Conservation (phyloP, 2,329 filamentous ascomycete genomes). For the Zymoseptoria pseudotritici region DNA sequence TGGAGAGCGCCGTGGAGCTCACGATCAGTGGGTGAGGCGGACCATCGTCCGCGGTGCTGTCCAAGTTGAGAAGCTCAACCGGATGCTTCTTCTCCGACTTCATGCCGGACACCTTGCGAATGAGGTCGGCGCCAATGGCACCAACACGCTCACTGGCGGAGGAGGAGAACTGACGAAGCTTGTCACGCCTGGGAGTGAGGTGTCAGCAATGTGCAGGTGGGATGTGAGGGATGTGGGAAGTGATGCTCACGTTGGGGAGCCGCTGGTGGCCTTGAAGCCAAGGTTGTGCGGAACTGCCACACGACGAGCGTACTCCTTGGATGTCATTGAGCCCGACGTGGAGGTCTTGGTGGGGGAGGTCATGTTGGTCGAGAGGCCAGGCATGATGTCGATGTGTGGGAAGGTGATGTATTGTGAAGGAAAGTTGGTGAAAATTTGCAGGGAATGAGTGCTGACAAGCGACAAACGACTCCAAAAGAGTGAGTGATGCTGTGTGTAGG, state of each 20-base stretch:
- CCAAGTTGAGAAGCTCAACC: constrained; percentile 5
- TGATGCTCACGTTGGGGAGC: neutral
- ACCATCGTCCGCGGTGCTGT: constrained; percentile 12
- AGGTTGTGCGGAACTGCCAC: neutral
- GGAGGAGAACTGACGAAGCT: neutral
- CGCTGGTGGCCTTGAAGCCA: neutral
- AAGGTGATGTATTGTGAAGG: neutral
- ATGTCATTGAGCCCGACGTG: neutral
- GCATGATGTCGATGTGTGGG: neutral
- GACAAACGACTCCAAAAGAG: neutral
- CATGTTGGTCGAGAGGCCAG: neutral
- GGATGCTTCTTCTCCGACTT: neutral
- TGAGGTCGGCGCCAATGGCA: neutral
- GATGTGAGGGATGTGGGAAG: neutral
- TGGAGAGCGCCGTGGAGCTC: neutral
- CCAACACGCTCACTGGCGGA: neutral
- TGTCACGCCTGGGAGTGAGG: neutral
- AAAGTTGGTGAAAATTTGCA: neutral
- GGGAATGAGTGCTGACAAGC: neutral
- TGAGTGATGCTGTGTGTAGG: neutral
- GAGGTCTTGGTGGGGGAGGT: neutral
- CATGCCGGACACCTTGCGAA: neutral
- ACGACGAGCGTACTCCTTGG: neutral
- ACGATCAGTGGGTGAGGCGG: constrained; percentile 7
- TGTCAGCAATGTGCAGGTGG: neutral